Base-by-base conservation (phyloP, 192 early-diverging fungal species). In the Backusella tuberculispora region DNA sequence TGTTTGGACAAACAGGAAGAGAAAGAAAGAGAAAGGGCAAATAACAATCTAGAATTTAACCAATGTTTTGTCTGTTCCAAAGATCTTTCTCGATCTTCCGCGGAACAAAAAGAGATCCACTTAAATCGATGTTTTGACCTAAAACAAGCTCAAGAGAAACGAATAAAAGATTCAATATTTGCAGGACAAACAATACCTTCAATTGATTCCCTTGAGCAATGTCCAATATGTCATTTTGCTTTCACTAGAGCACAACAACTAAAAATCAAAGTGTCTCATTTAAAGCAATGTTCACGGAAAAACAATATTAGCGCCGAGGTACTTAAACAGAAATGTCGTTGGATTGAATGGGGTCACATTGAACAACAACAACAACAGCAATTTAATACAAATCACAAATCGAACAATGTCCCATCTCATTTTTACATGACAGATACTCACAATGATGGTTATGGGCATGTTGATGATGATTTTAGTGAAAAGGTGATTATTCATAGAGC, bases 341-440 rank as follows among this genome's bases (percentile, higher is more conserved):
- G 64, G 64, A 66, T 66, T 14, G 64, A 40, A 66, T 66, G 64
- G 64, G 64, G 64, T 14, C 63, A 64, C 24, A 64, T 21, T 17
- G n/a, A 17, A 9, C 53, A 26, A 9, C 5, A 19, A n/a, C 12
- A 24, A 8, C 1, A 4, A 8, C 21, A 60, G 53, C 29, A 34
- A 34, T 34, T 34, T 60, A 12, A 60, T 60, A 60, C 53, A 26
- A 60, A 26, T 26, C 9, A 60, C 53, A 60, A 60, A 60, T 26
- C 21, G 13, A 21, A 24, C 0, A 24, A 1, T 3, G 26, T 60
- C 3, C 53, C 53, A 10, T 60, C 53, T 60, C 21, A 60, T 2
- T 60, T 60, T 60, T 60, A 60, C 24, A 24, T 24, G 10, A 60
- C 53, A 21, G 21, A 60, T 12, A 12, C 12, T 0, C 53, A 60